Percentiles rank a stretch among this genome's conserved stretches.
phyloP scores from a whole-genome alignment of 225 moss, liverwort and hornwort species.

The Straminergon stramineum region DNA sequence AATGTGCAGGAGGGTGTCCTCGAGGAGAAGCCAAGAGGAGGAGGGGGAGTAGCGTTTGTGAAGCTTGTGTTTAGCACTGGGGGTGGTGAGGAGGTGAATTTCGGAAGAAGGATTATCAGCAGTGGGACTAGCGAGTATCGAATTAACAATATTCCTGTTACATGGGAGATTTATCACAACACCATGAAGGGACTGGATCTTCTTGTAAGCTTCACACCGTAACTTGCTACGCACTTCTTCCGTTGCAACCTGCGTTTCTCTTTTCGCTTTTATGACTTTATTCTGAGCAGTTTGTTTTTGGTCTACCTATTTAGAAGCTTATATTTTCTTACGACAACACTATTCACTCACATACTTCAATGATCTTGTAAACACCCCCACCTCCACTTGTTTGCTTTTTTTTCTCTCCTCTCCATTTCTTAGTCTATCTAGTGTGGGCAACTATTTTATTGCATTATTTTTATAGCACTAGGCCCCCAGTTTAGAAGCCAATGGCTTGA shows the following conservation, averaged over 20 bases:
- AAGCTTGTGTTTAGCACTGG: conserved; percentile 65
- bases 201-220: conserved; percentile 47
- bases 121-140: conserved; percentile 75
- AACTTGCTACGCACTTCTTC: not conserved
- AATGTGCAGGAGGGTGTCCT: not conserved
- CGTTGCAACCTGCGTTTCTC: not conserved
- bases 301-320: not conserved
- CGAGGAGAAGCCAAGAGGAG: not conserved
- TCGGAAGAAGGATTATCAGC: conserved; percentile 56
- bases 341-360: not conserved
- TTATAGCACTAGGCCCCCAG: not conserved
- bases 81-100: conserved; percentile 61
- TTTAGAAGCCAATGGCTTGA: not conserved
- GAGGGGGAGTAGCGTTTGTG: conserved; percentile 50
- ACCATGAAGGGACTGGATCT: conserved; percentile 75
- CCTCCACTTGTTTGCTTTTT: no score
- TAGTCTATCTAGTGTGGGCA: not conserved
- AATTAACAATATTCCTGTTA: conserved; percentile 59
- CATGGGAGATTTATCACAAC: conserved; percentile 82
- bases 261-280: not conserved
- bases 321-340: not conserved
- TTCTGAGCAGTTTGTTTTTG: not conserved
- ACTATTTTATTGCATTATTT: no score
- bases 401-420: not conserved
- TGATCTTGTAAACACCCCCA: not conserved